phyloP scores from a whole-genome alignment of 257 asterid species.

The Nicotiana undulata region DNA sequence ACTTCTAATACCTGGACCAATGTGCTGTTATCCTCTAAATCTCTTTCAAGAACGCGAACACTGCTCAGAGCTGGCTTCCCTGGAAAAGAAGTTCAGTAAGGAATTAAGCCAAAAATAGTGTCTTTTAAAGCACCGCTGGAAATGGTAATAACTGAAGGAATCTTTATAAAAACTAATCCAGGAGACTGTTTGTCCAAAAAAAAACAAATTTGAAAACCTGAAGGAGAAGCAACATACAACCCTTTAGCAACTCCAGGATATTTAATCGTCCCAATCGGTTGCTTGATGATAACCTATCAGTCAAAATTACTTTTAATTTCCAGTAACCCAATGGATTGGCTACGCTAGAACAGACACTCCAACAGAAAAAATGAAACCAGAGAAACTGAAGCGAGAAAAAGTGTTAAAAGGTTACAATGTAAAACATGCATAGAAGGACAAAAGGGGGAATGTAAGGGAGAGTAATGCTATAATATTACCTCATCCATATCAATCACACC shows the following conservation, averaged over 20 bases:
- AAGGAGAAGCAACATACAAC: constrained; percentile 83
- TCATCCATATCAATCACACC: constrained; percentile 62
- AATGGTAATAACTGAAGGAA: background rate
- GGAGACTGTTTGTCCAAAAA: background rate
- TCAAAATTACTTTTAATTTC: constrained; percentile 11
- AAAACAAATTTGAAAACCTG: constrained; percentile 46
- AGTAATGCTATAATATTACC: constrained; percentile 31
- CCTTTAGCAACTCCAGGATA: constrained; percentile 97
- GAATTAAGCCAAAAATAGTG: background rate
- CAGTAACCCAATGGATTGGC: background rate
- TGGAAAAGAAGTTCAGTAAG: constrained; percentile 21
- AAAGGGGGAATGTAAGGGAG: background rate
- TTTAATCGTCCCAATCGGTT: constrained; percentile 82
- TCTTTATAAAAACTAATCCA: background rate
- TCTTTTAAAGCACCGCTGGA: background rate
- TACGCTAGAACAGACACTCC: background rate
- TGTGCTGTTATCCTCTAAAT: constrained; percentile 47
- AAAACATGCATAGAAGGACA: background rate
- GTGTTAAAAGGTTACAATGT: background rate
- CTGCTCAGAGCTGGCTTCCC: constrained; percentile 92
- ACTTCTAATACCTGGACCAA: constrained; percentile 63
- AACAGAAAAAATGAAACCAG: background rate
- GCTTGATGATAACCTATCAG: constrained; percentile 58
- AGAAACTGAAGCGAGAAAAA: background rate
- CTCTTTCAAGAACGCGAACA: constrained; percentile 66